These are phyloP conservation scores for Gossypium trilobum DNA, from an alignment of 441 rosid genomes.

Conservation along the genomic window DNA sequence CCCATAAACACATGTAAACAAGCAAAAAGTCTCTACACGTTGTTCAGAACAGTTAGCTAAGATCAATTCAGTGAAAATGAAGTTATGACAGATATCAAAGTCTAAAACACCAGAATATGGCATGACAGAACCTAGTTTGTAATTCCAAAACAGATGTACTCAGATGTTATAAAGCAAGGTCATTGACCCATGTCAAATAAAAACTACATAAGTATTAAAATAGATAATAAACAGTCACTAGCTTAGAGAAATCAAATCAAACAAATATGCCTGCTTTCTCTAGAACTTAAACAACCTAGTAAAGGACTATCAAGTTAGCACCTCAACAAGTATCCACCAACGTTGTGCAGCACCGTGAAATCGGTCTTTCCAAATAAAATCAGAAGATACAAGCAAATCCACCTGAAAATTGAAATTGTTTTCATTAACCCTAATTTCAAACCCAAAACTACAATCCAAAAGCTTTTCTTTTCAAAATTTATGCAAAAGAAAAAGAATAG, in stretches of 20 bases:
- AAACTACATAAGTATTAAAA: neutral
- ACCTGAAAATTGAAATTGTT: constrained; percentile 41
- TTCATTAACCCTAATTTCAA: constrained; percentile 8
- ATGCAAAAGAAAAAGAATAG: constrained; percentile 2
- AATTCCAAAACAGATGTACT: neutral
- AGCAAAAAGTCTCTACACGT: constrained; percentile 1
- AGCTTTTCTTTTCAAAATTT: constrained; percentile 12
- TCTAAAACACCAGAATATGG: neutral
- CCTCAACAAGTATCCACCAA: constrained; percentile 99
- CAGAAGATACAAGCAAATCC: constrained; percentile 79
- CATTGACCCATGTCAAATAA: neutral
- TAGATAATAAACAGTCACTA: neutral
- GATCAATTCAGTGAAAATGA: neutral
- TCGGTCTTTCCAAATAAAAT: constrained; percentile 88
- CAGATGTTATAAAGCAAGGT: neutral
- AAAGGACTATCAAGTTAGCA: constrained; percentile 21
- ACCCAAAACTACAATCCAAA: constrained; percentile 8
- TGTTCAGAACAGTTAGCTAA: neutral
- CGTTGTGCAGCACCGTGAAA: constrained; percentile 88
- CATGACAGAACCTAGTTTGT: neutral
- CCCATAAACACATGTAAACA: neutral
- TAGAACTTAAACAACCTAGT: constrained; percentile 8
- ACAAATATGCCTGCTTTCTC: neutral
- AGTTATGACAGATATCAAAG: neutral
- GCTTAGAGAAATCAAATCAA: neutral